A percentile compares a stretch with the other conserved stretches of the same genome.
These are phyloP conservation scores for Persicaria maculosa DNA, from an alignment of 148 eudicot genomes.

Conservation along the genomic window DNA sequence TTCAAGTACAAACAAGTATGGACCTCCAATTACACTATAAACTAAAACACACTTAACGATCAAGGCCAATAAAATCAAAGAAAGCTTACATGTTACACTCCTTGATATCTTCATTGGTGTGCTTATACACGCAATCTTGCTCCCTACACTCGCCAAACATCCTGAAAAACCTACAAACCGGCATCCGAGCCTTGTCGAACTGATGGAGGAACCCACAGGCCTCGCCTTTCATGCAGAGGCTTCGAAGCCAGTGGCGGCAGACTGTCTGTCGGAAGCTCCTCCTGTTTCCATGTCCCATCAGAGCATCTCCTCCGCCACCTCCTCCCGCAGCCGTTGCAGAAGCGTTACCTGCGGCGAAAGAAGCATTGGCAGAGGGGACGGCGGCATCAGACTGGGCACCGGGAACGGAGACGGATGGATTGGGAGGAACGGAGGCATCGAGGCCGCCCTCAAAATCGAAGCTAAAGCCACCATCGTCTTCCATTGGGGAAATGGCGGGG, in stretches of 20 bases:
- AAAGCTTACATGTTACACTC: conserved; percentile 87
- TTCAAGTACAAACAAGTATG: no score
- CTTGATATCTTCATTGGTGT: conserved; percentile 90
- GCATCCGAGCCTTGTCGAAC: conserved; percentile 93
- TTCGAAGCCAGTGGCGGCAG: conserved; percentile 93
- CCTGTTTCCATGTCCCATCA: conserved; percentile 25
- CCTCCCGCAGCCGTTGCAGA: conserved; percentile 13
- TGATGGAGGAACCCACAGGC: conserved; percentile 96
- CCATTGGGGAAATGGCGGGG: conserved; percentile 32
- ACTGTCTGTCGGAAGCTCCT: conserved; percentile 97
- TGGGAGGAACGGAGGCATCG: conserved; percentile 43
- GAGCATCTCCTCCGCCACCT: conserved; percentile 5
- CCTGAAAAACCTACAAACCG: conserved; percentile 77
- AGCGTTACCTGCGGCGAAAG: conserved; percentile 20
- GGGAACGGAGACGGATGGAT: conserved; percentile 59
- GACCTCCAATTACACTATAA: neutral
- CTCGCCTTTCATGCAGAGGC: conserved; percentile 95
- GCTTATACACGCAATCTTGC: conserved; percentile 97
- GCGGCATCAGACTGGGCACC: conserved; percentile 12
- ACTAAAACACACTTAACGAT: neutral
- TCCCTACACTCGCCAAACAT: conserved; percentile 88
- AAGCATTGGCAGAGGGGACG: conserved; percentile 15
- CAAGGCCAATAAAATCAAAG: no score
- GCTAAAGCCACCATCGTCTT: conserved; percentile 82
- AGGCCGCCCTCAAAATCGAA: conserved; percentile 96